Percentiles rank a stretch among this genome's conserved stretches.
Evolutionary conservation across 148 eudicot genomes (phyloP).

Genomic region (Fagopyrum esculentum): DNA sequence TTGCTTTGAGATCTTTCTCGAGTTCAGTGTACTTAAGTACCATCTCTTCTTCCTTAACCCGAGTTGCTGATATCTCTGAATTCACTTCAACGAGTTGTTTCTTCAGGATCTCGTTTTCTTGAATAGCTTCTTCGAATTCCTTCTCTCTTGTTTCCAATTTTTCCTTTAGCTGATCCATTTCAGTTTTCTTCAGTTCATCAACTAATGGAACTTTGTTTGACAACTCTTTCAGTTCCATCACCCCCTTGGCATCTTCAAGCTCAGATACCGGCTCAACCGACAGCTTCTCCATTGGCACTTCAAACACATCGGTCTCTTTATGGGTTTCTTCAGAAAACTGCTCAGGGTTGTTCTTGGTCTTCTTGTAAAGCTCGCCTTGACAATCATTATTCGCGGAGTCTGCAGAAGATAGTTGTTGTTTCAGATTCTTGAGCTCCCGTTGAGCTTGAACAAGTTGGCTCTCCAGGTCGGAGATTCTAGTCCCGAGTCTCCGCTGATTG

Average conservation of each 20-base stretch:
- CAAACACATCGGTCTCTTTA: slow-evolving; percentile 76
- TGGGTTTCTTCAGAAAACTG: slow-evolving; percentile 28
- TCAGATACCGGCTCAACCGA: slow-evolving; percentile 14
- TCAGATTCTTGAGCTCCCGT: slow-evolving; percentile 72
- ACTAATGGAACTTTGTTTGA: slow-evolving; percentile 16
- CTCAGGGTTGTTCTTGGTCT: slow-evolving; percentile 44
- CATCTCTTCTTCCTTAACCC: slow-evolving; percentile 38
- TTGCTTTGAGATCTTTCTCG: slow-evolving; percentile 34
- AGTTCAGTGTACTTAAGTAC: slow-evolving; percentile 25
- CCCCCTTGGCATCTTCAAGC: too few species aligned
- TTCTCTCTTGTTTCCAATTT: slow-evolving; percentile 31
- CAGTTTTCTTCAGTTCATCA: slow-evolving; percentile 34
- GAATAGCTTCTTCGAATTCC: slow-evolving; percentile 35
- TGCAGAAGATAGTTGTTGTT: slow-evolving; percentile 58
- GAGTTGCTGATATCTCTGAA: slow-evolving; percentile 24
- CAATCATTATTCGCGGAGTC: slow-evolving; percentile 26
- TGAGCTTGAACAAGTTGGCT: slow-evolving; percentile 87
- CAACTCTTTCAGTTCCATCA: background rate
- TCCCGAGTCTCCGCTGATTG: slow-evolving; percentile 64
- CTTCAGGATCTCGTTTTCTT: slow-evolving; percentile 52
- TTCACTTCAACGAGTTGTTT: slow-evolving; percentile 38
- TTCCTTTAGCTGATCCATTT: slow-evolving; percentile 30
- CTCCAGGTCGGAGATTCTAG: slow-evolving; percentile 71
- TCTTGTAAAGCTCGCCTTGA: slow-evolving; percentile 27
- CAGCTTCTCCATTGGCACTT: slow-evolving; percentile 57